Conservation (phyloP, 2,329 filamentous ascomycete species). For the Cladosporium sp. region DNA sequence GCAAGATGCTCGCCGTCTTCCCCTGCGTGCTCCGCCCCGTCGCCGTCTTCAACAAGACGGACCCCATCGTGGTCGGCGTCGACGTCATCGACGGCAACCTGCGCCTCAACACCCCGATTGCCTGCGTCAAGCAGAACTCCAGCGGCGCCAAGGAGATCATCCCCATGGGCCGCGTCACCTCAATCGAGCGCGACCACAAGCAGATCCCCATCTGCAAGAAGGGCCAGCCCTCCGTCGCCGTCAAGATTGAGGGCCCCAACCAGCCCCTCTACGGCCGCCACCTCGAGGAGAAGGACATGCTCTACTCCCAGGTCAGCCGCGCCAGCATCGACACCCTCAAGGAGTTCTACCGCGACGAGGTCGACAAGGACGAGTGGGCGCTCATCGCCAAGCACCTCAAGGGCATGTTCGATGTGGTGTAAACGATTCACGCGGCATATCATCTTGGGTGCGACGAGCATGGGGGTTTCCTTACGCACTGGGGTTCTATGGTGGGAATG, state of each 20-base stretch:
- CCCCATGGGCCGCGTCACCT: constrained; percentile 83
- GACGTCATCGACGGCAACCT: constrained; percentile 91
- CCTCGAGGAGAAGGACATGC: constrained; percentile 78
- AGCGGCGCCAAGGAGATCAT: constrained; percentile 76
- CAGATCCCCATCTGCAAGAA: constrained; percentile 87
- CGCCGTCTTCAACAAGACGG: constrained; percentile 97
- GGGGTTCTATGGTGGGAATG: neutral
- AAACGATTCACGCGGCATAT: constrained; percentile 24
- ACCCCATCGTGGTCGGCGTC: constrained; percentile 89
- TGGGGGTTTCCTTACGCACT: no score
- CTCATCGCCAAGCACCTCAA: constrained; percentile 87
- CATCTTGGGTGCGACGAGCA: no score
- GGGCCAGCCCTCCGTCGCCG: constrained; percentile 90
- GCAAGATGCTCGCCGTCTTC: constrained; percentile 93
- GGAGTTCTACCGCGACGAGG: constrained; percentile 85
- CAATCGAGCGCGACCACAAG: constrained; percentile 97
- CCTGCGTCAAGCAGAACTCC: constrained; percentile 75
- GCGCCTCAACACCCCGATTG: constrained; percentile 80
- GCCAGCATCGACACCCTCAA: constrained; percentile 91
- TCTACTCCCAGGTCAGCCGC: constrained; percentile 85
- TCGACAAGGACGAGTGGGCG: constrained; percentile 87
- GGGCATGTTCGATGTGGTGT: constrained; percentile 76
- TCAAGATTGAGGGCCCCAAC: constrained; percentile 93
- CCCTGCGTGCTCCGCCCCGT: constrained; percentile 86
- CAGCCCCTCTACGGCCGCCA: constrained; percentile 94